A percentile compares a stretch with the other conserved stretches of the same genome.
Evolutionary conservation across 768 basidiomycete species (phyloP).

Genomic region (Leucosporidium scottii): DNA sequence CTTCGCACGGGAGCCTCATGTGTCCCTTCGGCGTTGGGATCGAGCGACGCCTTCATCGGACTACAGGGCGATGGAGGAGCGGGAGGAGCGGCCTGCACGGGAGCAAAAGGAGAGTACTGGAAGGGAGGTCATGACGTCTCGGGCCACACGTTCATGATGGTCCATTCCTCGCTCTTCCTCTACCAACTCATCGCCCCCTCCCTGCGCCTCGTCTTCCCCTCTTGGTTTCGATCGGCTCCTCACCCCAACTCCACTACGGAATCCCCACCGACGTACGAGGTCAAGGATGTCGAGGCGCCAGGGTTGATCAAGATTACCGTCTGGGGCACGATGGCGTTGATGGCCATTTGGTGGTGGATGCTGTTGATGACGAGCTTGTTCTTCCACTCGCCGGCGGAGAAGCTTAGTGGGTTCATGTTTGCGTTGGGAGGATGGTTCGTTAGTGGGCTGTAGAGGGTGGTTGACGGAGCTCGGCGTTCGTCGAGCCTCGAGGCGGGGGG

Average conservation of each 20-base stretch:
- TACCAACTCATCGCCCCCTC: constrained; percentile 38
- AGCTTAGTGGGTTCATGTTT: constrained; percentile 63
- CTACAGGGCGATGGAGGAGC: too few relatives aligned
- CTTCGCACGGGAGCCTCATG: constrained; percentile 69
- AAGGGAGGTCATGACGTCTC: constrained; percentile 84
- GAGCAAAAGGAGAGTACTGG: constrained; percentile 45
- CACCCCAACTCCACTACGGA: background rate
- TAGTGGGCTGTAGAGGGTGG: constrained; percentile 8
- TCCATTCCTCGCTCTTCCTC: constrained; percentile 69
- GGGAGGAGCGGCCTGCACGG: constrained; percentile 1
- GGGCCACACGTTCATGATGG: constrained; percentile 85
- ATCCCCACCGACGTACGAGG: background rate
- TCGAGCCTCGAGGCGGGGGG: too few relatives aligned
- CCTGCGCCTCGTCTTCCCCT: constrained; percentile 17
- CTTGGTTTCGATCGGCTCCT: background rate
- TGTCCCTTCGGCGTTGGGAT: constrained; percentile 41
- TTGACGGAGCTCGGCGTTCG: background rate
- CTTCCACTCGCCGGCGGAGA: constrained; percentile 84
- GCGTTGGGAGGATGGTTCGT: constrained; percentile 28
- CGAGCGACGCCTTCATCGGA: background rate
- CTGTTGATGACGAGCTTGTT: constrained; percentile 74
- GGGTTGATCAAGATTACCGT: background rate
- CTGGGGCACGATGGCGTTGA: constrained; percentile 47
- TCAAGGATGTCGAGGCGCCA: background rate
- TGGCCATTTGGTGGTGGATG: constrained; percentile 66